These are phyloP conservation scores for Liriodendron chinense DNA, from an alignment of 164 flowering plant species.

Conservation along the genomic window DNA sequence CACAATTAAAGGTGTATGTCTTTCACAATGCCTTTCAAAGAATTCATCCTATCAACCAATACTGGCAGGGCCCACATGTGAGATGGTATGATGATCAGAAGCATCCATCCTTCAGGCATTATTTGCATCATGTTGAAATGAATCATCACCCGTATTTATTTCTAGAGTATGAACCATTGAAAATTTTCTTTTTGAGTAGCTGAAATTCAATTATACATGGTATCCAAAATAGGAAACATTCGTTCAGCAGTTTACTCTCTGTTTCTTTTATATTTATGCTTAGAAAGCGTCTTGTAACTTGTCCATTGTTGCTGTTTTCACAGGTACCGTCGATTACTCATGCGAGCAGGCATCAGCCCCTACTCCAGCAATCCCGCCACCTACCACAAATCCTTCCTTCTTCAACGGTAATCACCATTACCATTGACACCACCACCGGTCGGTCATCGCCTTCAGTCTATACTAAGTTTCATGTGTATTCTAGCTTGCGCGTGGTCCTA, in stretches of 20 bases:
- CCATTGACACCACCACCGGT: neutral
- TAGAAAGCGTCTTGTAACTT: neutral
- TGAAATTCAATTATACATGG: neutral
- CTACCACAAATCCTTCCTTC: neutral
- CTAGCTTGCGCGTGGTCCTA: neutral
- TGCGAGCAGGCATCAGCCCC: neutral
- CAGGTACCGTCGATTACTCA: neutral
- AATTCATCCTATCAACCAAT: too few species aligned
- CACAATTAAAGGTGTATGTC: too few species aligned
- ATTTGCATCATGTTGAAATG: too few species aligned
- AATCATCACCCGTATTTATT: too few species aligned
- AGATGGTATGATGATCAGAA: too few species aligned
- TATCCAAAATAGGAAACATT: too few species aligned
- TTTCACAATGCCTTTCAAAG: too few species aligned
- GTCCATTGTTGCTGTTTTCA: neutral
- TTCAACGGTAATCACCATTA: neutral
- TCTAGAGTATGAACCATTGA: neutral
- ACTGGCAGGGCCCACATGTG: too few species aligned
- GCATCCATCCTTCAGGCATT: too few species aligned
- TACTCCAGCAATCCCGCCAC: neutral
- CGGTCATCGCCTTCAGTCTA: neutral
- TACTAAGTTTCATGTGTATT: neutral
- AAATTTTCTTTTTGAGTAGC: neutral
- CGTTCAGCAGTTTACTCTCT: neutral
- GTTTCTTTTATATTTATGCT: too few species aligned